Evolutionary conservation across 2,329 filamentous ascomycete genomes (phyloP), one percentile per base, ranked within the genome.

Genomic region (Fusarium mundagurra): DNA sequence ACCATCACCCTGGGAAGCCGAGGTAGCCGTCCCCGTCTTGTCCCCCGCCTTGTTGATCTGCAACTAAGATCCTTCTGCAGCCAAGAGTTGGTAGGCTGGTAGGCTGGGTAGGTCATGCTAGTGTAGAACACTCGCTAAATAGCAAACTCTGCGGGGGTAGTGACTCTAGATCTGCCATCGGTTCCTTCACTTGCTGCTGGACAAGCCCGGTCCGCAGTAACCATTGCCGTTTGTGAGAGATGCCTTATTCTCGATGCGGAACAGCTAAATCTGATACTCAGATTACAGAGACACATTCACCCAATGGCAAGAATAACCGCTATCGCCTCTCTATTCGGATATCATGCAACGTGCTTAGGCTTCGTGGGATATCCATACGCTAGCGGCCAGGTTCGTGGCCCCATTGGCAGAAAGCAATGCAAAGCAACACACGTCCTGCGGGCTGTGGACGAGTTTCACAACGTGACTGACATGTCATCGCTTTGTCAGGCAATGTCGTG

Each of bases 11-110:
- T 62, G 45, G 14, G 12, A 34, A 41, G 45, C 65, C 64, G 65
- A 68, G 64, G 65, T 61, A 38, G 48, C 34, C 41, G 17, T 53
- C 24, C 36, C 39, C 33, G 33, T 27, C 27, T 20, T n/a, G 39
- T 68, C 61, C 65, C 65, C 65, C 65, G 54, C 65, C 41, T 27
- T 18, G 27, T 44, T 9, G 36, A 68, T 67, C 62, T 68, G 44
- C 39, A 51, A 31, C 44, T 6, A 29, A 29, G 27, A 61, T 60
- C 20, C 50, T 43, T 41, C 44, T 13, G 43, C 20, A 66, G 45
- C 29, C 39, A 68, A 53, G 33, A 43, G 22, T 10, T 36, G 43
- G 20, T 53, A n/a, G n/a, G n/a, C n/a, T n/a, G n/a, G n/a, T n/a
- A n/a, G n/a, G n/a, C n/a, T n/a, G n/a, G n/a, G n/a, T n/a, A 38